A percentile compares a stretch with the other conserved stretches of the same genome.
Evolutionary conservation across 352 stramenopile species (phyloP).

Genomic region (Globisporangium carolinianum): DNA sequence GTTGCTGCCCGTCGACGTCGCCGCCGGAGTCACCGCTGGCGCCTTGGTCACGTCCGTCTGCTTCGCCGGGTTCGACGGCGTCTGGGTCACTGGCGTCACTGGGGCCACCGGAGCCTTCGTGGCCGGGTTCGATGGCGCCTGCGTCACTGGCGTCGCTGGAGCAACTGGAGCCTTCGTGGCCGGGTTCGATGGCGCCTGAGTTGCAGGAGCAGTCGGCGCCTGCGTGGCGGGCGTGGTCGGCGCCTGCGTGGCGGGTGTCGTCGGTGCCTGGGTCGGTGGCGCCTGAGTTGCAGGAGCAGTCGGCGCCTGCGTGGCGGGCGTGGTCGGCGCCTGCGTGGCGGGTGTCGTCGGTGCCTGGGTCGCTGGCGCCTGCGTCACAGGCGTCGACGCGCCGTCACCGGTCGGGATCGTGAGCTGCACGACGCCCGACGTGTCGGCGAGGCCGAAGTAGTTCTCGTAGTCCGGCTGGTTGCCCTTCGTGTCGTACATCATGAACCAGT

Average conservation of each 20-base stretch:
- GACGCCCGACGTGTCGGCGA: conserved; percentile 18
- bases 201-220: background rate
- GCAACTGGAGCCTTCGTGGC: background rate
- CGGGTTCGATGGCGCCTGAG: background rate
- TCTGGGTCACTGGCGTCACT: background rate
- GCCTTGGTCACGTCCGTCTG: background rate
- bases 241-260: background rate
- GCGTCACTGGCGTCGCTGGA: background rate
- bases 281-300: background rate
- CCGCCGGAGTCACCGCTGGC: background rate
- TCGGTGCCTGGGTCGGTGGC: background rate
- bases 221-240: background rate
- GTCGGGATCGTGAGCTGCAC: conserved; percentile 22
- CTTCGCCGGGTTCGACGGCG: background rate
- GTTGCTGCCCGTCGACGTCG: background rate
- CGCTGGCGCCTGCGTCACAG: background rate
- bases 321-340: background rate
- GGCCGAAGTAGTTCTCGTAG: conserved; percentile 39
- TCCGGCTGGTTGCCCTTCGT: conserved; percentile 20
- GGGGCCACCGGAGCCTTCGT: background rate
- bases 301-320: background rate
- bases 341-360: background rate
- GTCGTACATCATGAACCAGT: conserved; percentile 47
- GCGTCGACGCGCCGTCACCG: conserved; percentile 9
- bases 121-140: background rate